phyloP scores from a whole-genome alignment of 73 alveolate genomes.

The Blepharisma stoltei region DNA sequence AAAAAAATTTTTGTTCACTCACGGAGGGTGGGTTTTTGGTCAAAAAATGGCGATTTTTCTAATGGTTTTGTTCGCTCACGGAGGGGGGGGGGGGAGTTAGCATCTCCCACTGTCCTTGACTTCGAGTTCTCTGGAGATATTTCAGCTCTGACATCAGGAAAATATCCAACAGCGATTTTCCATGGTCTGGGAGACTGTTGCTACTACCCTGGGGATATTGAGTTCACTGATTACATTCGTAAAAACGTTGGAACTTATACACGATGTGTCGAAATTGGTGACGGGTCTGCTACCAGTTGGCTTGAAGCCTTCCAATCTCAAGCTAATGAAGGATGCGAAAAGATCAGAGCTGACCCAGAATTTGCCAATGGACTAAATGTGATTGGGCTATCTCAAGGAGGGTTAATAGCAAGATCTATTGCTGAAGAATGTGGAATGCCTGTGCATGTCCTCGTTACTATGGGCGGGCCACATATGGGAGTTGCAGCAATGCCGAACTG shows the following conservation, averaged over 20 bases:
- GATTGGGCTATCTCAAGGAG: conserved; percentile 86
- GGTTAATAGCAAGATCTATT: conserved; percentile 79
- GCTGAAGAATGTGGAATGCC: conserved; percentile 77
- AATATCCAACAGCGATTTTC: conserved; percentile 59
- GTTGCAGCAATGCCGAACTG: conserved; percentile 75
- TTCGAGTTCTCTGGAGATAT: neutral
- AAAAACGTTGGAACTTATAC: conserved; percentile 54
- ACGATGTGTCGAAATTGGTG: conserved; percentile 77
- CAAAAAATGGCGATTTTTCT: too few species aligned
- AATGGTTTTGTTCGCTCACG: too few species aligned
- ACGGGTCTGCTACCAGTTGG: conserved; percentile 60
- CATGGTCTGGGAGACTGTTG: conserved; percentile 65
- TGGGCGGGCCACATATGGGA: conserved; percentile 91
- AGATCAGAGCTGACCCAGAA: conserved; percentile 47
- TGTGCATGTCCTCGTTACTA: conserved; percentile 61
- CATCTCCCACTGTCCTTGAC: neutral
- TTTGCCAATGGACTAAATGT: conserved; percentile 70
- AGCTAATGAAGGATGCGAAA: conserved; percentile 76
- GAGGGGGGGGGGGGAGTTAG: too few species aligned
- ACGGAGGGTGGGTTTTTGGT: too few species aligned
- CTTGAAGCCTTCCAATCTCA: conserved; percentile 63
- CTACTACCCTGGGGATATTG: conserved; percentile 51
- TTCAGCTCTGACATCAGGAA: neutral
- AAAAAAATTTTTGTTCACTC: too few species aligned
- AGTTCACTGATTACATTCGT: conserved; percentile 45